Conservation (phyloP, 441 rosid species). For the Raphanus hybrid region DNA sequence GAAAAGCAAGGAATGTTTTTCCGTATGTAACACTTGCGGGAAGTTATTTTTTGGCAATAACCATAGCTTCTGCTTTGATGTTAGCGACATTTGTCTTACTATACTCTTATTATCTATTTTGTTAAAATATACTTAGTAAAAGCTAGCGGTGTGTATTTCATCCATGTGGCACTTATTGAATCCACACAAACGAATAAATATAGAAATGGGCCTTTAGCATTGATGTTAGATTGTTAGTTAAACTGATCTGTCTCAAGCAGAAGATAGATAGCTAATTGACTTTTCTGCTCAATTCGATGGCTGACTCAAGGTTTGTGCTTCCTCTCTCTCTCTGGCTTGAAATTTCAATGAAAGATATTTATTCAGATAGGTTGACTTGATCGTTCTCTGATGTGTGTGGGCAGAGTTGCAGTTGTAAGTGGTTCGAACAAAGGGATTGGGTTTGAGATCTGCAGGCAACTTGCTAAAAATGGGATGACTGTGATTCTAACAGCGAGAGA, state of each 20-base stretch:
- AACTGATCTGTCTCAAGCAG: not conserved
- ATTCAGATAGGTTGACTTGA: not conserved
- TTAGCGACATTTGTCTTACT: too few species aligned
- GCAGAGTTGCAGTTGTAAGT: conserved; percentile 55
- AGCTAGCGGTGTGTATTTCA: not conserved
- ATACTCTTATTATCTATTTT: not conserved
- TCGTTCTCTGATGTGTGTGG: not conserved
- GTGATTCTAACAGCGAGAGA: conserved; percentile 60
- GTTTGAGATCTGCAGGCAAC: conserved; percentile 50
- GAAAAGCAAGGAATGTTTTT: not conserved
- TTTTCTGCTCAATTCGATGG: conserved; percentile 18
- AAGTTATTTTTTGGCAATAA: not conserved
- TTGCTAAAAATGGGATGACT: conserved; percentile 46
- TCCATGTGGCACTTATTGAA: not conserved
- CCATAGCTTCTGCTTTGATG: not conserved
- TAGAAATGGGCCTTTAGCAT: conserved; percentile 33
- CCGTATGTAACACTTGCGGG: not conserved
- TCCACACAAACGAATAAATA: not conserved
- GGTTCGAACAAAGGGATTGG: conserved; percentile 65
- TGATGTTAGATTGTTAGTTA: not conserved
- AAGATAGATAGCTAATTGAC: conserved; percentile 9
- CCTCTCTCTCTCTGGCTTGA: conserved; percentile 12
- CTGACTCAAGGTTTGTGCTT: conserved; percentile 25
- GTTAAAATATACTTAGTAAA: not conserved
- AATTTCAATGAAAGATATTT: not conserved